These are phyloP conservation scores for Triglochin maritima DNA, from an alignment of 106 monocot species.

Conservation along the genomic window DNA sequence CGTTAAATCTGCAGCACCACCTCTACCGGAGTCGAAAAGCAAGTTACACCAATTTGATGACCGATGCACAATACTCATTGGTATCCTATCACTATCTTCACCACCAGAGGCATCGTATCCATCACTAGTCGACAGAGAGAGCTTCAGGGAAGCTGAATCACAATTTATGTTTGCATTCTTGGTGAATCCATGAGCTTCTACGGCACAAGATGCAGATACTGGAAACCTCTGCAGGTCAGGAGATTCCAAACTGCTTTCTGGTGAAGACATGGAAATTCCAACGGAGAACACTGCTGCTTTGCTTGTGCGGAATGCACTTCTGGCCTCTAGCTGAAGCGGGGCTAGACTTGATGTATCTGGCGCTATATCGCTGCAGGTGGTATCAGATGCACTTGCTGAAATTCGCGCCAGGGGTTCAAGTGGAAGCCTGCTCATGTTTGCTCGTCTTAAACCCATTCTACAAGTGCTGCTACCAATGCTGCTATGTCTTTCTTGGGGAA, in stretches of 20 bases:
- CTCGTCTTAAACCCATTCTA: conserved; percentile 9
- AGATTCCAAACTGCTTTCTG: conserved; percentile 39
- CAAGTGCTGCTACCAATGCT: conserved; percentile 25
- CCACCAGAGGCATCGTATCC: conserved; percentile 54
- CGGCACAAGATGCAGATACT: conserved; percentile 22
- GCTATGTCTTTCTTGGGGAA: conserved; percentile 17
- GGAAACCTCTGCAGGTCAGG: conserved; percentile 27
- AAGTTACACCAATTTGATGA: conserved; percentile 38
- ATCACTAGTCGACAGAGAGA: conserved; percentile 40
- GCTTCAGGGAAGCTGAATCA: conserved; percentile 12
- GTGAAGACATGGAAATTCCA: conserved; percentile 24
- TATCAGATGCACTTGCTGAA: conserved; percentile 17
- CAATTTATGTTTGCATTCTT: conserved; percentile 7
- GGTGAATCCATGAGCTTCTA: conserved; percentile 10
- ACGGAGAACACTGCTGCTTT: conserved; percentile 20
- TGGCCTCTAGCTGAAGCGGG: conserved; percentile 42
- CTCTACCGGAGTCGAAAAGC: conserved; percentile 7
- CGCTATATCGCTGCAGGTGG: conserved; percentile 12
- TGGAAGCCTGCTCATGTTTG: conserved; percentile 3
- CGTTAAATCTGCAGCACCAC: conserved; percentile 13
- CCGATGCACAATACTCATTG: conserved; percentile 34
- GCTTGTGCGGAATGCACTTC: conserved; percentile 33
- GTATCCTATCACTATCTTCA: conserved; percentile 45
- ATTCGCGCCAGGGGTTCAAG: conserved; percentile 19
- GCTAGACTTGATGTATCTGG: conserved; percentile 22